These are phyloP conservation scores for Megacollybia marginata DNA, from an alignment of 768 basidiomycete genomes.

Conservation along the genomic window DNA sequence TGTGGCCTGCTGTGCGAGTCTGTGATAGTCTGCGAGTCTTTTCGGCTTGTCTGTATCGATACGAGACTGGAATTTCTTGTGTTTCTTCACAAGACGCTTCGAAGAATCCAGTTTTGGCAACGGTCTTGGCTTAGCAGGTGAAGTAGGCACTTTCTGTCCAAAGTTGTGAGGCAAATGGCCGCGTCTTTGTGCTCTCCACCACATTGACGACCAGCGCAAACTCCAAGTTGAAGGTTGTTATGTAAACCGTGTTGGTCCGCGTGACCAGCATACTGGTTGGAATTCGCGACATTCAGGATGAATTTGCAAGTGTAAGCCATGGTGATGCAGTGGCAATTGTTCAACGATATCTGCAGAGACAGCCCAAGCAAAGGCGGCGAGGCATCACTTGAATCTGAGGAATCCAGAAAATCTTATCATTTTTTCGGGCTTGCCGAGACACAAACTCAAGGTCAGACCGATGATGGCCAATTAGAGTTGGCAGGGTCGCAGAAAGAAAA, in stretches of 20 bases:
- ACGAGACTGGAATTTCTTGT: neutral
- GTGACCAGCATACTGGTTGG: no score
- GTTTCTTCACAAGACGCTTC: constrained; percentile 11
- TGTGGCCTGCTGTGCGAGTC: neutral
- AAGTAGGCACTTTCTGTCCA: neutral
- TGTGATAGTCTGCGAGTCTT: neutral
- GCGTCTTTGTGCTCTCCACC: neutral
- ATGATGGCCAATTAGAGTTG: constrained; percentile 20
- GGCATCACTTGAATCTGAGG: no score
- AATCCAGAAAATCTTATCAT: constrained; percentile 27
- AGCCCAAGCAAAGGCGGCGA: no score
- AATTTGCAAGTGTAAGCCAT: no score
- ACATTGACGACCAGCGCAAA: no score
- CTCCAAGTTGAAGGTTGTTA: no score
- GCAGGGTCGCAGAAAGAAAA: constrained; percentile 53
- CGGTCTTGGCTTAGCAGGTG: neutral
- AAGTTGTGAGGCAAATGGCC: neutral
- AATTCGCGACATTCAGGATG: no score
- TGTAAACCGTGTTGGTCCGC: no score
- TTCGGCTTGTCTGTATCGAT: neutral
- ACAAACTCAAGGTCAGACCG: constrained; percentile 34
- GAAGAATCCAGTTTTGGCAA: constrained; percentile 1
- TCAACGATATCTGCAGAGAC: no score
- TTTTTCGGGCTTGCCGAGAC: constrained; percentile 52
- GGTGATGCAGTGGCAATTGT: no score